phyloP scores from a whole-genome alignment of 345 rosid genomes.

The Euphorbia tirucalli region DNA sequence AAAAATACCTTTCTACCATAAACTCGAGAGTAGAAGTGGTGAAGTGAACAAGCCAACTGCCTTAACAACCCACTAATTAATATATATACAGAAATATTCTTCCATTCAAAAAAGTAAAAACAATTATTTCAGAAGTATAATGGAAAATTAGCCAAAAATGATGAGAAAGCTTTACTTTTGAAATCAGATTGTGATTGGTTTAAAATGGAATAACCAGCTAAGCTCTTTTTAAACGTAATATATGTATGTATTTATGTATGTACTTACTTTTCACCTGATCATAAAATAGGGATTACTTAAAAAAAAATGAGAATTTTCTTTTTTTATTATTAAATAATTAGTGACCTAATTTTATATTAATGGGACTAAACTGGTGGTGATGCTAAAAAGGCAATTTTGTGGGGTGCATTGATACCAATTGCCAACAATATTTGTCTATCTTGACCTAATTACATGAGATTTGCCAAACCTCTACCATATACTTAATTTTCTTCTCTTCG shows the following conservation, averaged over 20 bases:
- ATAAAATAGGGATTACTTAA: conserved; percentile 36
- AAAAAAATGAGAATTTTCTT: conserved; percentile 36
- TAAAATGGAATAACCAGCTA: conserved; percentile 49
- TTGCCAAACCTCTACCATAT: conserved; percentile 31
- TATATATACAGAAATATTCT: background rate
- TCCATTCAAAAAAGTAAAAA: background rate
- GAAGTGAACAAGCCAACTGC: conserved; percentile 46
- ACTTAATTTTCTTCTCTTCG: background rate
- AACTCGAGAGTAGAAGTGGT: conserved; percentile 30
- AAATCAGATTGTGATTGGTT: conserved; percentile 40
- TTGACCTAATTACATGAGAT: conserved; percentile 40
- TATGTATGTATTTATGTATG: background rate
- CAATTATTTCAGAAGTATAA: background rate
- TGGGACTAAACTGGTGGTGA: conserved; percentile 29
- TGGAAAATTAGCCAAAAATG: conserved; percentile 31
- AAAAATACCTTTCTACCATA: conserved; percentile 2
- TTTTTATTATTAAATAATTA: conserved; percentile 17
- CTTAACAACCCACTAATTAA: conserved; percentile 27
- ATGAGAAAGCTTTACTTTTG: conserved; percentile 35
- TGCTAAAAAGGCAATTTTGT: conserved; percentile 26
- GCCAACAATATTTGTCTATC: conserved; percentile 37
- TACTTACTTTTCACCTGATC: conserved; percentile 28
- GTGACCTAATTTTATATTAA: conserved; percentile 13
- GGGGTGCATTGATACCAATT: conserved; percentile 34
- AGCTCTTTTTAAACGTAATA: conserved; percentile 24